Conservation (phyloP, 2,329 filamentous ascomycete species). For the Botrytis hyacinthi region DNA sequence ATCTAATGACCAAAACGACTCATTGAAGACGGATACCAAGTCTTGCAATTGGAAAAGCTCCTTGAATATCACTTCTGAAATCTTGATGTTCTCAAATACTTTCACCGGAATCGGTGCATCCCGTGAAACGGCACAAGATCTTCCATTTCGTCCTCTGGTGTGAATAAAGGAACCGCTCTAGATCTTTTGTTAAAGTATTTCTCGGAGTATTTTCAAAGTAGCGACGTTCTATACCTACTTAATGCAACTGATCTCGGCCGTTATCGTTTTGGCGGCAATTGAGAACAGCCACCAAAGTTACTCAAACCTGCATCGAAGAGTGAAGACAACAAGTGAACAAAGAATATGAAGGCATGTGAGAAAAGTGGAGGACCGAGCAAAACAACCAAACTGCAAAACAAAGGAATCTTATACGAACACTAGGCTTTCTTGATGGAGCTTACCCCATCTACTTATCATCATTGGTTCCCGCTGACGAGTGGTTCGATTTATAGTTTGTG, state of each 20-base stretch:
- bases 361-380: neutral
- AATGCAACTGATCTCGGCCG: neutral
- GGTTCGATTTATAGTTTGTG: neutral
- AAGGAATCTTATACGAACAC: neutral
- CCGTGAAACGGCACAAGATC: no score
- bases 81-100: neutral
- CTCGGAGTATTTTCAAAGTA: neutral
- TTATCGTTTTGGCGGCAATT: neutral
- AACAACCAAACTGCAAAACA: neutral
- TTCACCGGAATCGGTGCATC: neutral
- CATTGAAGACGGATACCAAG: neutral
- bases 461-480: neutral
- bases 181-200: neutral
- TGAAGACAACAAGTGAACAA: neutral
- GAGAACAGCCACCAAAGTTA: constrained; percentile 7
- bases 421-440: neutral
- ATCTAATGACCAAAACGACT: neutral
- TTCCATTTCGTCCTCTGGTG: neutral
- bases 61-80: neutral
- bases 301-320: neutral
- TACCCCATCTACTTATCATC: neutral
- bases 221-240: no score
- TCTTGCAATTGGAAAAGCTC: neutral
- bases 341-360: neutral
- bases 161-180: neutral